Evolutionary conservation across 768 basidiomycete genomes (phyloP).

Genomic region (Pulveroboletus sp.): DNA sequence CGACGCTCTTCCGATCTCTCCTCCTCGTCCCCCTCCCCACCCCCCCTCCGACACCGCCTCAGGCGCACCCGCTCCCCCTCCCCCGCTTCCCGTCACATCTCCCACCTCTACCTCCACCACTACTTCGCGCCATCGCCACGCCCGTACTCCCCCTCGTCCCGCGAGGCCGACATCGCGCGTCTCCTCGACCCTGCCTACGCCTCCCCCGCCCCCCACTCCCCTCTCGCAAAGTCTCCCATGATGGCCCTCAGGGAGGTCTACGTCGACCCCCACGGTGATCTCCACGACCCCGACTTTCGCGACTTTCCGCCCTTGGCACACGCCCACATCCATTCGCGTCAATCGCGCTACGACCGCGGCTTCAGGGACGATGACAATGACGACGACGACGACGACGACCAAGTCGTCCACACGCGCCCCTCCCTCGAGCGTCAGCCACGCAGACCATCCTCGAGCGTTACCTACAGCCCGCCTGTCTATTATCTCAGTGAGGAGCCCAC

Average conservation of each 20-base stretch:
- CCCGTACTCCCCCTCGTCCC: constrained; percentile 34
- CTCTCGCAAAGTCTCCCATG: constrained; percentile 15
- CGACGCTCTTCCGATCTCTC: no score
- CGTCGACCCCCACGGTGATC: constrained; percentile 56
- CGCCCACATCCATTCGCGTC: constrained; percentile 17
- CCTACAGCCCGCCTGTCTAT: constrained; percentile 21
- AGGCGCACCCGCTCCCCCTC: constrained; percentile 24
- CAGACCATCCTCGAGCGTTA: constrained; percentile 21
- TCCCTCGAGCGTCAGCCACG: constrained; percentile 21
- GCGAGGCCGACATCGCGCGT: constrained; percentile 52
- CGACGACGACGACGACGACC: constrained; percentile 23
- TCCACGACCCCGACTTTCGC: constrained; percentile 66
- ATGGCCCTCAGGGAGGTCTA: constrained; percentile 36
- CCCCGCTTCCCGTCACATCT: constrained; percentile 24
- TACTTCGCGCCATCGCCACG: constrained; percentile 10
- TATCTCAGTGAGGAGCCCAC: constrained; percentile 29
- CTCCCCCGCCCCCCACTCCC: constrained; percentile 27
- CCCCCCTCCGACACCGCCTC: constrained; percentile 21
- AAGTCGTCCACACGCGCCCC: constrained; percentile 8
- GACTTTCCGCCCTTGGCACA: constrained; percentile 47
- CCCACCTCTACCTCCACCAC: constrained; percentile 4
- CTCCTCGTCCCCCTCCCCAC: constrained; percentile 10
- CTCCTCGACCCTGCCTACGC: constrained; percentile 64
- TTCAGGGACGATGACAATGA: constrained; percentile 26
- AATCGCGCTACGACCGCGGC: constrained; percentile 34